These are phyloP conservation scores for Fusarium lateritium DNA, from an alignment of 2,329 filamentous ascomycete species.

Conservation along the genomic window DNA sequence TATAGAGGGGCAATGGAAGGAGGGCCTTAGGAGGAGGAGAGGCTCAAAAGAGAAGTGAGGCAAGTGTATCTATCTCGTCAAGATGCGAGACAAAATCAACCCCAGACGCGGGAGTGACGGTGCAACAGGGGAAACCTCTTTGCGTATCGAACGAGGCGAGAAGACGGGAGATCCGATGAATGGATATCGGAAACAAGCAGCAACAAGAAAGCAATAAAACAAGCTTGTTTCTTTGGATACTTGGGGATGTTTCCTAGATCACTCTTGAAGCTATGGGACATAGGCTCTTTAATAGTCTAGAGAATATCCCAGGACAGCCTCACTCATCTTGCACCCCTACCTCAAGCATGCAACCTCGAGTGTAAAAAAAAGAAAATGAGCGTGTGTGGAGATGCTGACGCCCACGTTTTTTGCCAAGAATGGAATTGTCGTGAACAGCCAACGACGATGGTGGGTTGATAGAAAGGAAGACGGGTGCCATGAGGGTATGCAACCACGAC, in stretches of 20 bases:
- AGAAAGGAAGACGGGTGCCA: slow-evolving; percentile 8
- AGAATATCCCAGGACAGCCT: slow-evolving; percentile 14
- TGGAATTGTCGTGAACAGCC: slow-evolving; percentile 1
- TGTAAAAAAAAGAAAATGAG: neutral
- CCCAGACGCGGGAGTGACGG: slow-evolving; percentile 46
- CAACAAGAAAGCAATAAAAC: slow-evolving; percentile 4
- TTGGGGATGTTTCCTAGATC: neutral
- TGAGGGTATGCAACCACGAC: slow-evolving; percentile 25
- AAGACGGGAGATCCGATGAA: slow-evolving; percentile 25
- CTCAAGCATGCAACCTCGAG: neutral
- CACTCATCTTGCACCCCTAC: slow-evolving; percentile 23
- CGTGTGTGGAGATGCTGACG: slow-evolving; percentile 26
- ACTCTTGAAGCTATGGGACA: neutral
- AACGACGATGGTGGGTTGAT: slow-evolving; percentile 2
- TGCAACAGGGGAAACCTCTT: slow-evolving; percentile 39
- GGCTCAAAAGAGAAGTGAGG: slow-evolving; percentile 19
- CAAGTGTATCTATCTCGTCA: slow-evolving; percentile 31
- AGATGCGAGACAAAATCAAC: slow-evolving; percentile 44
- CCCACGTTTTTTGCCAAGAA: slow-evolving; percentile 33
- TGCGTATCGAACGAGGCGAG: slow-evolving; percentile 42
- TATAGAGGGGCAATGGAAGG: neutral
- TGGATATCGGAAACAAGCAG: slow-evolving; percentile 3
- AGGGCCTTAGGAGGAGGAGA: slow-evolving; percentile 13
- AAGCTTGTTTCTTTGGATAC: slow-evolving; percentile 4
- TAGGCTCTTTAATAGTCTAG: slow-evolving; percentile 41